Evolutionary conservation across 2,329 filamentous ascomycete genomes (phyloP).

Genomic region (Epichloe typhina): DNA sequence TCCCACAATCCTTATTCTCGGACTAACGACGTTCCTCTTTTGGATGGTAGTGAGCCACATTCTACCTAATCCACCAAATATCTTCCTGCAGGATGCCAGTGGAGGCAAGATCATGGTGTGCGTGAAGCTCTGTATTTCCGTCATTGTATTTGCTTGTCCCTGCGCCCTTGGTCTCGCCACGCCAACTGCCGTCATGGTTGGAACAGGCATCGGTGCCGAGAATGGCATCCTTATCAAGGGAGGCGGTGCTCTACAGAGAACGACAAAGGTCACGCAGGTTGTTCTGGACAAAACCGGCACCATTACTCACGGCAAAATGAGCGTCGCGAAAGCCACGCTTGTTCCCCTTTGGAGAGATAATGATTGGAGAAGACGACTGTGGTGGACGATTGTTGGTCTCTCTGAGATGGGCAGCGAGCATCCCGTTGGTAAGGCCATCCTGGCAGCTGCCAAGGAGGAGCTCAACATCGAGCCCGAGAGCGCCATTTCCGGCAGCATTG

Average conservation of each 20-base stretch:
- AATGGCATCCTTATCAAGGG: conserved; percentile 97
- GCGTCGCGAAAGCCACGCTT: conserved; percentile 59
- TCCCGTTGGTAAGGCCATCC: conserved; percentile 82
- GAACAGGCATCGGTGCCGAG: conserved; percentile 90
- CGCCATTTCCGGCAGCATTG: conserved; percentile 68
- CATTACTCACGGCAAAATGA: conserved; percentile 91
- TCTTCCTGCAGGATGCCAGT: conserved; percentile 68
- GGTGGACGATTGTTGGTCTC: conserved; percentile 95
- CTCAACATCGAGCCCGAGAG: conserved; percentile 60
- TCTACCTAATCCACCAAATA: conserved; percentile 68
- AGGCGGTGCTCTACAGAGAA: conserved; percentile 78
- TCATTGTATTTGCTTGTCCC: conserved; percentile 95
- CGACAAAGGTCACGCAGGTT: conserved; percentile 79
- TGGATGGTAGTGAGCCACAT: conserved; percentile 96
- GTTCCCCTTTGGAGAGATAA: conserved; percentile 55
- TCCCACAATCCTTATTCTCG: conserved; percentile 73
- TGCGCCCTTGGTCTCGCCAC: conserved; percentile 94
- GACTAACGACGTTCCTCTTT: conserved; percentile 68
- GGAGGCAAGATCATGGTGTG: conserved; percentile 95
- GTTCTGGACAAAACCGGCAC: conserved; percentile 96
- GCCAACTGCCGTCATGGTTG: conserved; percentile 96
- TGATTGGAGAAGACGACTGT: conserved; percentile 58
- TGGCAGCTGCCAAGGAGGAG: conserved; percentile 60
- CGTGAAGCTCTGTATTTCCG: conserved; percentile 91
- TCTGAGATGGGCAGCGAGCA: conserved; percentile 94